Evolutionary conservation across 2,329 filamentous ascomycete genomes (phyloP).

Genomic region (Fonsecaea erecta): DNA sequence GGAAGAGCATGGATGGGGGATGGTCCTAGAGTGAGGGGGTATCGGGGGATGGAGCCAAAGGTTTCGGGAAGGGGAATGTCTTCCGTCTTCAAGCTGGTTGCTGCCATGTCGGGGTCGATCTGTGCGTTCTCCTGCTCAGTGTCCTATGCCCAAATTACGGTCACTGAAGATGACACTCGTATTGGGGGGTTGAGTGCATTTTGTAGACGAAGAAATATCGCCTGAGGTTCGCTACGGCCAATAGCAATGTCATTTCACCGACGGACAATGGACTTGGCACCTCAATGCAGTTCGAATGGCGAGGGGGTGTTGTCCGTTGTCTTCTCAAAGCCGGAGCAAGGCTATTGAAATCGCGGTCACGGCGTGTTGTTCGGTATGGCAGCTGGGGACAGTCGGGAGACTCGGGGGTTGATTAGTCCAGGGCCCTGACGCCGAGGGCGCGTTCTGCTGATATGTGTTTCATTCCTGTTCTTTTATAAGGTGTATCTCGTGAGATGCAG

Average conservation of each 20-base stretch:
- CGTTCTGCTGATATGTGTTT: neutral
- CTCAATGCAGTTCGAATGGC: neutral
- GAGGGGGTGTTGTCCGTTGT: neutral
- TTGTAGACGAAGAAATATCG: neutral
- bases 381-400: neutral
- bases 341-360: neutral
- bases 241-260: slow-evolving; percentile 14
- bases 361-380: neutral
- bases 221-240: slow-evolving; percentile 7
- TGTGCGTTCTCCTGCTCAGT: neutral
- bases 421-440: neutral
- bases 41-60: slow-evolving; percentile 66
- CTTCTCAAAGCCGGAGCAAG: neutral
- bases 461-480: neutral
- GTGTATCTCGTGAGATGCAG: neutral
- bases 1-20: slow-evolving; percentile 71
- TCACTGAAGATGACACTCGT: neutral
- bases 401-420: neutral
- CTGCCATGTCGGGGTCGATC: slow-evolving; percentile 1
- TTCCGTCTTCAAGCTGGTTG: neutral
- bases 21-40: slow-evolving; percentile 67
- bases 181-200: slow-evolving; percentile 3
- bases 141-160: neutral
- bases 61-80: slow-evolving; percentile 57
- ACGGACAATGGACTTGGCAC: slow-evolving; percentile 6